Base-by-base conservation (phyloP, 352 stramenopile species). In the Phytopythium aichiense region DNA sequence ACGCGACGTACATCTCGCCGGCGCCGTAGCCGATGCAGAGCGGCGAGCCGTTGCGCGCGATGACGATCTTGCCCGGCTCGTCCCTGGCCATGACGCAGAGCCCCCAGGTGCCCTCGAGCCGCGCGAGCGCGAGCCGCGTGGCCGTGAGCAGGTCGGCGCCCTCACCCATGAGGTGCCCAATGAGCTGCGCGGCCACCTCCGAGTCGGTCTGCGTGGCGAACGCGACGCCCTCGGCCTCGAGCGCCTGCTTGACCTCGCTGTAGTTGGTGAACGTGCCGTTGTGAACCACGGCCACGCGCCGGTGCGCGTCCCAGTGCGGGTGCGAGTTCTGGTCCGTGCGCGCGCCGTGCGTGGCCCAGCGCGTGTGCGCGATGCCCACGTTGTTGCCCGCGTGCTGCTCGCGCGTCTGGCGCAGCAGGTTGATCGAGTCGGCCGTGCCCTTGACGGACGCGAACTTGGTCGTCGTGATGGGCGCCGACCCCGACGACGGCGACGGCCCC, bases 181-280 rank as follows among this genome's bases (percentile, higher is more conserved):
- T 98, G 18, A 99, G 78, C 66, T 99, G 97, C 18, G 91, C 96
- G 54, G 98, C 98, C 52, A 99, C 97, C 76, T 99, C 98, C 2
- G 97, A 99, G 77, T 99, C 98, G 2, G 98, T 99, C 69, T 99
- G 89, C 37, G 82, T 96, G 31, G 76, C 86, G 69, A 99, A 99
- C 16, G 81, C 71, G 18, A 99, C 90, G 45, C 97, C 96, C 58
- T 88, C 82, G 56, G 68, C 75, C 59, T 92, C 67, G 9, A 94
- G 71, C 76, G 93, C 84, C 68, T 95, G 87, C 70, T 96, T 96
- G 63, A 97, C 82, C 64, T 93, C 83, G 68, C 91, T 82, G 71
- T 97, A 96, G 75, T 99, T 99, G 61, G 98, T 99, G 67, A 99
- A 96, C 35, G 97, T 99, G 49, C 98, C 98, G 73, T 99, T 99